Base-by-base conservation (phyloP, 352 stramenopile genomes). In the Pythium sukuiense region DNA sequence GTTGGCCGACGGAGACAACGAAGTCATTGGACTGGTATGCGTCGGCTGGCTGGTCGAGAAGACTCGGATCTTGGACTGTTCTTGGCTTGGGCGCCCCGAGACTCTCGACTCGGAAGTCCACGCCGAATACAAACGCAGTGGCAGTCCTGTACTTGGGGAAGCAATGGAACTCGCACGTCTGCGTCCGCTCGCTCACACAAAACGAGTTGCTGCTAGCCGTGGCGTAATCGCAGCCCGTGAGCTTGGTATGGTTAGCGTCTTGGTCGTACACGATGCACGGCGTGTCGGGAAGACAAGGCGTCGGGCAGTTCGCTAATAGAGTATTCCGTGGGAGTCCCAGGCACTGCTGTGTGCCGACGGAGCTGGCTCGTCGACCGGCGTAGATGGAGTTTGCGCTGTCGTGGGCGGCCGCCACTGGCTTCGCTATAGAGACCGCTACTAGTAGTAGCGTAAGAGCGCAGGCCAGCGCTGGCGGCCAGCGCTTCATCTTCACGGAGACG, bases 81-180 rank as follows among this genome's bases (percentile, higher is more conserved):
- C 45, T n/a, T 11, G n/a, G 45, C 45, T 27, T 52, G n/a, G 11
- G 45, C 45, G 9, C n/a, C n/a, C 18, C 8, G 18, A 14, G n/a
- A 29, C 2, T 30, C 45, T 24, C 6, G 6, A 4, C n/a, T 16
- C 24, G 20, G 0, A 18, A 30, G 20, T 27, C 5, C 18, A 52
- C 45, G 6, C 16, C 4, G 8, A 52, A 52, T 8, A 1, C n/a
- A 14, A 52, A 52, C 20, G 18, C 3, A 8, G 20, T 6, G 1
- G 8, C 20, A 16, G n/a, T 14, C 6, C n/a, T 27, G 18, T 29
- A 50, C 43, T 30, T 52, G 2, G 45, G 18, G 20, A 52, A 52
- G 45, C 45, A 52, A 18, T 52, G 45, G 45, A 52, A 52, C 45
- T 52, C 20, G 45, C 45, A 52, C 3, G n/a, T 52, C 45, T 52